Evolutionary conservation across 1,139 yeast genomes (phyloP), one percentile per base, ranked within the genome.

Genomic region (Komagataea norvegica): DNA sequence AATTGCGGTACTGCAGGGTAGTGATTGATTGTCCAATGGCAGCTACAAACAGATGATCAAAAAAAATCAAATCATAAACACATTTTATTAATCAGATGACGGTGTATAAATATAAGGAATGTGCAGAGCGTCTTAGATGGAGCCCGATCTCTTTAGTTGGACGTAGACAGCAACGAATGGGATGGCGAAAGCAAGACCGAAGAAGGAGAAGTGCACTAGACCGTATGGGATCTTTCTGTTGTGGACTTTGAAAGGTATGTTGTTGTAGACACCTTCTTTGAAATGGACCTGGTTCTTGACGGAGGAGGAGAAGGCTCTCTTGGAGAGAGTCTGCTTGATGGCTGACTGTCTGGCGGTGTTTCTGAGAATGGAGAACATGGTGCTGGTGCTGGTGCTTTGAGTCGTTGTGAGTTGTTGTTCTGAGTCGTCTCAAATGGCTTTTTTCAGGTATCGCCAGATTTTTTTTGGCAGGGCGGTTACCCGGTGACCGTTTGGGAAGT

Each of bases 191-290:
- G 77, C 79, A 25, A 71, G 47, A 61, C 88, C 79, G 59, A 86
- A 75, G 67, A 78, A 79, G 40, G 89, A 79, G 73, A 85, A 82
- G 72, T 81, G 95, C 51, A 80, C 72, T 37, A 86, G 68, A 54
- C 79, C 82, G 63, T 76, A 87, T 49, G 97, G 97, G 49, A 89
- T 74, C 70, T 79, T 84, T 76, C 95, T 86, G 75, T 79, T 72
- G 74, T 86, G 87, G 49, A 91, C 93, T 72, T 79, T 77, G 79
- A 89, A 91, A 50, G 98, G 98, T 51, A 91, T 60, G 76, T 91
- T 91, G 59, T 83, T 72, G 80, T 91, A 89, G 37, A 80, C 79
- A 56, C 97, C 97, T 61, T 78, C 84, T 61, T 84, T 80, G 61
- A 67, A 76, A 60, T 77, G 82, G 43, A 60, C 63, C 32, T 33